Conservation (phyloP, 2,329 filamentous ascomycete genomes). For the Geosmithia putterillii region DNA sequence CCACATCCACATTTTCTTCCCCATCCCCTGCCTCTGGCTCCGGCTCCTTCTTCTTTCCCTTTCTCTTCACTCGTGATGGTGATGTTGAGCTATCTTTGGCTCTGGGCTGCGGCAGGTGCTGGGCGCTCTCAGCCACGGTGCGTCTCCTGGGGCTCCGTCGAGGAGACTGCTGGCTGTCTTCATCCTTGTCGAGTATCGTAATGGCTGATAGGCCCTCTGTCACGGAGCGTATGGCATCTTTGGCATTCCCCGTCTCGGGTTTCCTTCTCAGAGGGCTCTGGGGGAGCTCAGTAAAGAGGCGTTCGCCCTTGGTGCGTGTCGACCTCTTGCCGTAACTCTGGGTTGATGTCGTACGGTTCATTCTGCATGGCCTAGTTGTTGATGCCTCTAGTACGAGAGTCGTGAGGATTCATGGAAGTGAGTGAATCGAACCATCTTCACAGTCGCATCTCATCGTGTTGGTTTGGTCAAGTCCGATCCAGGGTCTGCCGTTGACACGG, state of each 20-base stretch:
- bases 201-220: not conserved
- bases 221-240: not conserved
- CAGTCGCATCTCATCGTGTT: not conserved
- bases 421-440: not conserved
- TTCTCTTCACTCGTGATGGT: not conserved
- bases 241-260: conserved; percentile 3
- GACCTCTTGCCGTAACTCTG: conserved; percentile 40
- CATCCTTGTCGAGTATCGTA: not conserved
- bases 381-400: too few relatives aligned
- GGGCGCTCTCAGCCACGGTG: not conserved
- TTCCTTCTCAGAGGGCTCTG: conserved; percentile 30
- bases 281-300: conserved; percentile 38
- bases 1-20: not conserved
- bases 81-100: not conserved
- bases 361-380: conserved; percentile 12
- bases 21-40: not conserved
- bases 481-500: not conserved
- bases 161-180: not conserved
- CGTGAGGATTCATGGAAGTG: too few relatives aligned
- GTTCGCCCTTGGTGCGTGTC: conserved; percentile 31
- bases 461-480: not conserved
- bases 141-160: not conserved
- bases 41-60: not conserved
- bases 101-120: not conserved
- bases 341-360: conserved; percentile 29